These are phyloP conservation scores for Entomophthora muscae DNA, from an alignment of 371 early-diverging fungal genomes.

Conservation along the genomic window DNA sequence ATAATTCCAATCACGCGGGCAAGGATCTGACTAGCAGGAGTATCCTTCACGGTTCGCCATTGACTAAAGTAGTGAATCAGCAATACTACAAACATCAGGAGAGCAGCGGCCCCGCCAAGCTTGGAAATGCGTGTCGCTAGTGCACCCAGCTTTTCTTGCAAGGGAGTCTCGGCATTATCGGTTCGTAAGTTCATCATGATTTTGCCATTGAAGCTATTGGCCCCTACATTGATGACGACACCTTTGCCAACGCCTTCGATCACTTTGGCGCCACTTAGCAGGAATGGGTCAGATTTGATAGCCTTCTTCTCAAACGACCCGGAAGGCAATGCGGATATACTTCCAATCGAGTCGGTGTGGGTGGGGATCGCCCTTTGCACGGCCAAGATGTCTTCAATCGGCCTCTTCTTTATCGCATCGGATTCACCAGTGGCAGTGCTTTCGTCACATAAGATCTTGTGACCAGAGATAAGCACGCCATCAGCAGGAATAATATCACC, in stretches of 20 bases:
- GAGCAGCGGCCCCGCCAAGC: conserved; percentile 41
- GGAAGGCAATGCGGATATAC: not conserved
- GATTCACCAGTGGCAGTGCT: conserved; percentile 86
- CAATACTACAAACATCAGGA: conserved; percentile 38
- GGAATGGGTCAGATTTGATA: conserved; percentile 33
- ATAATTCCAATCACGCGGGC: conserved; percentile 32
- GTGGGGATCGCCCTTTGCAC: not conserved
- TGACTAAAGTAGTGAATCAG: conserved; percentile 34
- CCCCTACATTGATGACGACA: conserved; percentile 46
- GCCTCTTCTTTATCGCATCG: conserved; percentile 54
- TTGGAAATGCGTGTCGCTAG: conserved; percentile 52
- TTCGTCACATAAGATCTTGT: conserved; percentile 78
- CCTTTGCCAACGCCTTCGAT: conserved; percentile 57
- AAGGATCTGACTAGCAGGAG: conserved; percentile 14
- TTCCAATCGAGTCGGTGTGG: not conserved
- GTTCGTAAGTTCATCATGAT: conserved; percentile 52
- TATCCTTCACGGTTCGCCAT: conserved; percentile 6
- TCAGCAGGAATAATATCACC: conserved; percentile 89
- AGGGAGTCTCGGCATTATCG: conserved; percentile 30
- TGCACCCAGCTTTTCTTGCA: conserved; percentile 43
- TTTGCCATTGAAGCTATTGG: conserved; percentile 49
- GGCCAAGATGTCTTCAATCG: conserved; percentile 17
- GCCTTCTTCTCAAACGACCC: not conserved
- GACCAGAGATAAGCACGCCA: conserved; percentile 61
- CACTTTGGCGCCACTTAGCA: conserved; percentile 54